A percentile compares a stretch with the other conserved stretches of the same genome.
phyloP scores from a whole-genome alignment of 176 grass and related monocot genomes.

The Saccharum spontaneum region DNA sequence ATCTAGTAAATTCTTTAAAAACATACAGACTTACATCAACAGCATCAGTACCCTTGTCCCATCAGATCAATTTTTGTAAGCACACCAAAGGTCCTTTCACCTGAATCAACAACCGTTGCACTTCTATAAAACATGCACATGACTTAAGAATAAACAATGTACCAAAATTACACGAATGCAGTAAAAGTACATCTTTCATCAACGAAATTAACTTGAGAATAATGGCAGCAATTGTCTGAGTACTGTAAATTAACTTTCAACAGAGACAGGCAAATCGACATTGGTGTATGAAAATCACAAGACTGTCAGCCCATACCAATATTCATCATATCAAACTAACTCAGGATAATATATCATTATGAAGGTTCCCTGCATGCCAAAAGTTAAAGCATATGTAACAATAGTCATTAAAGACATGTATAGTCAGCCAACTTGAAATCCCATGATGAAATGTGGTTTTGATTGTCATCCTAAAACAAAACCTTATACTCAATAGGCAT shows the following conservation, averaged over 20 bases:
- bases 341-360: not conserved
- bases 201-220: not conserved
- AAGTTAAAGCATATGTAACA: not conserved
- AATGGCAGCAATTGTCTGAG: not conserved
- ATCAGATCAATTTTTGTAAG: conserved; percentile 99
- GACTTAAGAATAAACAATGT: not conserved
- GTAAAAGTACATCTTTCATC: not conserved
- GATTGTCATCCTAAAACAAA: not conserved
- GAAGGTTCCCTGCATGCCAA: not conserved
- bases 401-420: not conserved
- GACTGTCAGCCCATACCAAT: not conserved
- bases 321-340: not conserved
- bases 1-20: conserved; percentile 7
- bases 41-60: conserved; percentile 99
- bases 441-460: not conserved
- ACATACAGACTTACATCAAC: conserved; percentile 84
- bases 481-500: not conserved
- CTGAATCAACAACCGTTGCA: conserved; percentile 48
- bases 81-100: conserved; percentile 96
- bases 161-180: not conserved
- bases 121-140: not conserved
- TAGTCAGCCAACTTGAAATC: not conserved
- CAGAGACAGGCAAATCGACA: not conserved
- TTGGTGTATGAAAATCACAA: not conserved
- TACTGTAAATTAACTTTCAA: conserved; percentile 1